Base-by-base conservation (phyloP, 768 basidiomycete species). In the Antrodiella citrinella region DNA sequence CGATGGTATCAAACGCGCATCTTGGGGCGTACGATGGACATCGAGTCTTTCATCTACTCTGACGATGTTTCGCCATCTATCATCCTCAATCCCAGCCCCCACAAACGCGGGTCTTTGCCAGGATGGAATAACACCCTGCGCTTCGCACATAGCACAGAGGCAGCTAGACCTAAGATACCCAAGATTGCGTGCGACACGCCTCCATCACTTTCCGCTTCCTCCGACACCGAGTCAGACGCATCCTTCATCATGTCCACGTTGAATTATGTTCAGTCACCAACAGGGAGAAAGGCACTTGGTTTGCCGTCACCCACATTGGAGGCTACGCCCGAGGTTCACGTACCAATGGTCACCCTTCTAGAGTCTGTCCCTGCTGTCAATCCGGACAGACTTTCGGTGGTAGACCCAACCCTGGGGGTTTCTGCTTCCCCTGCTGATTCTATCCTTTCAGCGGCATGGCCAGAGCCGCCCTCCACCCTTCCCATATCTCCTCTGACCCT, bases 241-340 rank as follows among this genome's bases (percentile, higher is more conserved):
- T 52, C 57, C 3, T 62, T 63, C 51, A 56, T 54, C 4, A 49
- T 48, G 26, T 60, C 60, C 23, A 59, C 63, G 13, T 41, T 62
- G 44, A 45, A 48, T 10, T 65, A 62, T 48, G 46, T 65, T 23
- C 52, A 54, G 38, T 62, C 62, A 4, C 61, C 64, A 2, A 59
- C 60, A 4, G 62, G 59, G 1, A 54, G 57, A 19, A 47, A 53
- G 38, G 59, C 59, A 0, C 43, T 61, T 7, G 55, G 53, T 13
- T 53, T 59, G 4, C 51, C 48, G 15, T 51, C 56, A 4, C 55
- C 21, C 22, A 30, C 52, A 12, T 44, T 35, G 44, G 30, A 35
- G 30, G 30, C 30, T 35, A 15, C 30, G 7, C 30, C 30, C 7
- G 30, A 35, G 15, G 30, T 15, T 35, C 39, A 23, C 44, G n/a